Base-by-base conservation (phyloP, 306 rosid species). In the Hippophae rhamnoides region DNA sequence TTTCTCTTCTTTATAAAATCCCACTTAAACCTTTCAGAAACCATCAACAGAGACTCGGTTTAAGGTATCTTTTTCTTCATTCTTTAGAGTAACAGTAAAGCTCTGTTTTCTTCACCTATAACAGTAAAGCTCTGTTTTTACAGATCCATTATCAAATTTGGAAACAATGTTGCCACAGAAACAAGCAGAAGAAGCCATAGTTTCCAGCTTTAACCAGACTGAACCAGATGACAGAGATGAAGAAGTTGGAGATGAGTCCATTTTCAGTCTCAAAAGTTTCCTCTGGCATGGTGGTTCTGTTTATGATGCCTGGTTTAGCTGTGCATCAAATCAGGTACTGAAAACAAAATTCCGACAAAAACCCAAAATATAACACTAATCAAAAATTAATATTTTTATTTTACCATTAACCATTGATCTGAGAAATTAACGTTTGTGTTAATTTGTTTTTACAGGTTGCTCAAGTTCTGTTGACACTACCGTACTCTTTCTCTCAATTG, bases 401-500 rank as follows among this genome's bases (percentile, higher is more conserved):
- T 31, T 54, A 10, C 0, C 0, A 40, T 31, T 31, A 31, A 31
- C 38, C 38, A 31, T 31, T 31, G 38, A 31, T 53, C 25, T 13
- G 44, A 41, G 9, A 14, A 2, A 31, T 31, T 31, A 41, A 41
- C 40, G 13, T 31, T 51, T 40, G 49, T 64, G 63, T 64, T 27
- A 69, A 60, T 47, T 50, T 6, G 7, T 31, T 31, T 60, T 26
- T 72, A 63, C 78, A 88, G 96, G 96, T 88, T 59, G 96, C 96
- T 44, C 96, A 88, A 66, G 96, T 88, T 68, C 78, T 88, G 82
- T 69, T 88, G 18, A 85, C 94, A n/a, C 73, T 88, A 75, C 96
- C 96, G 49, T 76, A 59, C 77, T 84, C 96, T 43, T 88, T 88
- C 71, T 69, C 96, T 62, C 96, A 88, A 61, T 65, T 88, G 38